These are phyloP conservation scores for Solanum corneliomulleri DNA, from an alignment of 257 asterid genomes.

Conservation along the genomic window DNA sequence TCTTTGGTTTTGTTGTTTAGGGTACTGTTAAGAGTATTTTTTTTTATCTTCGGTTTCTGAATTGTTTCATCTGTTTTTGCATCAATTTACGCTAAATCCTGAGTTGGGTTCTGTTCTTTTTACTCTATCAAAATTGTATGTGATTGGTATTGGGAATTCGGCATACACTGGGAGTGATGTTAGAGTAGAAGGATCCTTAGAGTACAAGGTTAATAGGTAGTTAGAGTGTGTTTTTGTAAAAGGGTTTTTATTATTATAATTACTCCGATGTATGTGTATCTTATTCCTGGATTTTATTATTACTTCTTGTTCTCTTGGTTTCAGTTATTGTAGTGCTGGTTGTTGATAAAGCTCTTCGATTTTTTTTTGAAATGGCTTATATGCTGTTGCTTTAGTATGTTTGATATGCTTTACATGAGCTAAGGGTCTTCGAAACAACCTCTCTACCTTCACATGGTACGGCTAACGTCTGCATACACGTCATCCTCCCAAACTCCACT, in stretches of 20 bases:
- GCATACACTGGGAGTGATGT: no score
- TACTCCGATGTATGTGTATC: background rate
- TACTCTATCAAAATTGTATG: background rate
- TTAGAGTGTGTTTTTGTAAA: no score
- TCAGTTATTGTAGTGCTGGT: background rate
- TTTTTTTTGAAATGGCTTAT: background rate
- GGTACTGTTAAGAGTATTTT: background rate
- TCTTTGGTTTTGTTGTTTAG: background rate
- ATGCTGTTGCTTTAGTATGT: no score
- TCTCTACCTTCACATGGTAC: no score
- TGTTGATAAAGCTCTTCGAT: background rate
- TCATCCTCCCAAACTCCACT: background rate
- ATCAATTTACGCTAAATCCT: background rate
- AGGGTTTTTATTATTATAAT: no score
- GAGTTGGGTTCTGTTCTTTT: background rate
- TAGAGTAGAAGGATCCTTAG: no score
- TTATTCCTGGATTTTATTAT: background rate
- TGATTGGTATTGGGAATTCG: background rate
- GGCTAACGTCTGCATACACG: no score
- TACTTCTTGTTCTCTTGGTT: background rate
- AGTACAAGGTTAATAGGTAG: no score
- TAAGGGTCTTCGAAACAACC: background rate
- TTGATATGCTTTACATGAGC: background rate
- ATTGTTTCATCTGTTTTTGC: background rate
- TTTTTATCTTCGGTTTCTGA: background rate